Conservation (phyloP, 225 moss, liverwort and hornwort species). For the Physcomitrellopsis africana region DNA sequence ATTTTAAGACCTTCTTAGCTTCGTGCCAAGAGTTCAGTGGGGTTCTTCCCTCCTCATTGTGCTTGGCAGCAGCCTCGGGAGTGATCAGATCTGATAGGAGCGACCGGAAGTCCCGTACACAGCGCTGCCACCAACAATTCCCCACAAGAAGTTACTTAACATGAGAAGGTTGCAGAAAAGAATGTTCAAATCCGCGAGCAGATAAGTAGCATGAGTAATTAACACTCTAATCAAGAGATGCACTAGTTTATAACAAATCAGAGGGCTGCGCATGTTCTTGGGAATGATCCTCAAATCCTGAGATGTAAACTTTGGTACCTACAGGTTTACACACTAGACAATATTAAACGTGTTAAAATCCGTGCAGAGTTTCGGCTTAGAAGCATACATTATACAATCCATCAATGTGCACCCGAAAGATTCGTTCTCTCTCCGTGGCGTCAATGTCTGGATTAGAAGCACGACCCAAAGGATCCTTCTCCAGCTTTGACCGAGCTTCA, state of each 20-base stretch:
- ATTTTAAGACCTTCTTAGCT: constrained; percentile 76
- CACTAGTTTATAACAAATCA: no score
- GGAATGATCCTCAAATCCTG: no score
- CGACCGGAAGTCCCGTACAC: constrained; percentile 70
- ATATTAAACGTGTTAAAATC: no score
- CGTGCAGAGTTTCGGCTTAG: not conserved
- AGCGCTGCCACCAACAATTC: constrained; percentile 56
- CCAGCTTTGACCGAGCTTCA: constrained; percentile 78
- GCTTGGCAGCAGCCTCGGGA: constrained; percentile 55
- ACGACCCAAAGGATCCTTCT: constrained; percentile 79
- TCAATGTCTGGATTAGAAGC: constrained; percentile 87
- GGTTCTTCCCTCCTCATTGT: constrained; percentile 56
- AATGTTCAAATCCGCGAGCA: no score
- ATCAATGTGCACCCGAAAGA: constrained; percentile 77
- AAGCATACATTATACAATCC: constrained; percentile 71
- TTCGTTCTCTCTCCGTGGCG: constrained; percentile 65
- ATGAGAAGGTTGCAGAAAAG: no score
- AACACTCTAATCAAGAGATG: no score
- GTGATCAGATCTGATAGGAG: constrained; percentile 76
- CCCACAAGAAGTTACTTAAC: no score
- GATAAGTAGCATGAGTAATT: no score
- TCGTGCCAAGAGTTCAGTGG: constrained; percentile 75
- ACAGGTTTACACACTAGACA: no score
- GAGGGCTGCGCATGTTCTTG: no score
- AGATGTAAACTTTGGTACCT: no score